phyloP scores from a whole-genome alignment of 768 basidiomycete genomes.

The Agrocybe chaxingu region DNA sequence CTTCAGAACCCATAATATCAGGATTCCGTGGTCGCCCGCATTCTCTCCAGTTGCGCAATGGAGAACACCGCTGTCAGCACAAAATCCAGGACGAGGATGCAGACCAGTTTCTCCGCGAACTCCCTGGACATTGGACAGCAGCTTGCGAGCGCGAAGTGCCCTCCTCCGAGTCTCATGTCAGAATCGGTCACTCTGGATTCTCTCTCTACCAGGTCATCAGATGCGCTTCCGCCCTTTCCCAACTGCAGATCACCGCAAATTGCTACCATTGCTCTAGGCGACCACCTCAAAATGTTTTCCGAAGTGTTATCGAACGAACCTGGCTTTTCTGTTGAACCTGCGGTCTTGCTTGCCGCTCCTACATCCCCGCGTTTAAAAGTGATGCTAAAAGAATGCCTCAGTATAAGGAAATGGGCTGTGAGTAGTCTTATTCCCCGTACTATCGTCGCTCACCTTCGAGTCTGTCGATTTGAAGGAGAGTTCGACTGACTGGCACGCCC shows the following conservation, averaged over 20 bases:
- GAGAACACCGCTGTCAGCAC: too few relatives aligned
- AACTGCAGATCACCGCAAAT: slow-evolving; percentile 21
- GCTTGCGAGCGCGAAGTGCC: slow-evolving; percentile 4
- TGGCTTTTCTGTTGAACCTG: neutral
- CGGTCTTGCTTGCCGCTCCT: slow-evolving; percentile 27
- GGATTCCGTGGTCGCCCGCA: too few relatives aligned
- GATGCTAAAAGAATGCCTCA: slow-evolving; percentile 36
- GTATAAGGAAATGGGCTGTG: slow-evolving; percentile 40
- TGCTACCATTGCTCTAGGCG: slow-evolving; percentile 26
- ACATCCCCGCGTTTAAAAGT: slow-evolving; percentile 34
- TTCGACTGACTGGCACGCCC: slow-evolving; percentile 24
- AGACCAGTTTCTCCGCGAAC: slow-evolving; percentile 11
- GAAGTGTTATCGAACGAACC: slow-evolving; percentile 2
- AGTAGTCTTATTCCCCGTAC: slow-evolving; percentile 9
- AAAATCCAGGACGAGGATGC: neutral
- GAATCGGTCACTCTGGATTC: slow-evolving; percentile 35
- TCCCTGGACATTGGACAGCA: slow-evolving; percentile 19
- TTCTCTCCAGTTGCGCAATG: too few relatives aligned
- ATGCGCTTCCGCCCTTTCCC: slow-evolving; percentile 25
- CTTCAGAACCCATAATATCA: too few relatives aligned
- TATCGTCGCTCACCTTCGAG: slow-evolving; percentile 1
- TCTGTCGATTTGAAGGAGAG: slow-evolving; percentile 19
- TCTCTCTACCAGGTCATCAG: slow-evolving; percentile 26
- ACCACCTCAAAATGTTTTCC: slow-evolving; percentile 27
- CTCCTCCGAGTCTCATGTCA: slow-evolving; percentile 17